Percentiles rank a stretch among this genome's conserved stretches.
Evolutionary conservation across 345 rosid species (phyloP).

Genomic region (Mercurialis annua): DNA sequence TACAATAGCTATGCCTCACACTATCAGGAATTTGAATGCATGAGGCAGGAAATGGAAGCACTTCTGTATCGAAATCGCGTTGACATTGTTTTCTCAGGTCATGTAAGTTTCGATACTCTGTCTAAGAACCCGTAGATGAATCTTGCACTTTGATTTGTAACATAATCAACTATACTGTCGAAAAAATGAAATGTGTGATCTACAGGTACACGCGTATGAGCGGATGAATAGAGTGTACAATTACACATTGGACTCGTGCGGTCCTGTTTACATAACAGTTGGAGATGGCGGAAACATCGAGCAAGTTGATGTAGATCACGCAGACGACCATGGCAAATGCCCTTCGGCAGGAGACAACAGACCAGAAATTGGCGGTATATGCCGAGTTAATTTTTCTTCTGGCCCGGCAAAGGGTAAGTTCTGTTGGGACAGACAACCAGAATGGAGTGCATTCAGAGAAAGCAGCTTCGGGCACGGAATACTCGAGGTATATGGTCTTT

Average conservation of each 20-base stretch:
- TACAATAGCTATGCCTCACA: constrained; percentile 77
- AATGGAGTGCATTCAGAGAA: constrained; percentile 84
- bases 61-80: constrained; percentile 62
- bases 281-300: constrained; percentile 95
- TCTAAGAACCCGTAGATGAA: not conserved
- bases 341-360: constrained; percentile 59
- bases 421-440: constrained; percentile 80
- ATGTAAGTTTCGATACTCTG: constrained; percentile 43
- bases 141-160: not conserved
- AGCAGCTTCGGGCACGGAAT: constrained; percentile 94
- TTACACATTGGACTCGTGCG: constrained; percentile 70
- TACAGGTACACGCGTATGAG: constrained; percentile 91
- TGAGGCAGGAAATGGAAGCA: constrained; percentile 87
- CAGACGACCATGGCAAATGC: constrained; percentile 75
- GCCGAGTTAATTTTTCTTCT: constrained; percentile 59
- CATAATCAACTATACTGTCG: not conserved
- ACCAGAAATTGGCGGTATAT: constrained; percentile 67
- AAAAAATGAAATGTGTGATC: not conserved
- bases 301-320: constrained; percentile 61
- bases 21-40: constrained; percentile 90
- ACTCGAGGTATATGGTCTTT: constrained; percentile 54
- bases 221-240: constrained; percentile 74
- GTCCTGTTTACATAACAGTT: constrained; percentile 67
- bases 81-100: constrained; percentile 76
- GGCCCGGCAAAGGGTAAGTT: constrained; percentile 81